Percentiles rank a stretch among this genome's conserved stretches.
These are phyloP conservation scores for Fraxinus platypoda DNA, from an alignment of 305 asterid genomes.

Conservation along the genomic window DNA sequence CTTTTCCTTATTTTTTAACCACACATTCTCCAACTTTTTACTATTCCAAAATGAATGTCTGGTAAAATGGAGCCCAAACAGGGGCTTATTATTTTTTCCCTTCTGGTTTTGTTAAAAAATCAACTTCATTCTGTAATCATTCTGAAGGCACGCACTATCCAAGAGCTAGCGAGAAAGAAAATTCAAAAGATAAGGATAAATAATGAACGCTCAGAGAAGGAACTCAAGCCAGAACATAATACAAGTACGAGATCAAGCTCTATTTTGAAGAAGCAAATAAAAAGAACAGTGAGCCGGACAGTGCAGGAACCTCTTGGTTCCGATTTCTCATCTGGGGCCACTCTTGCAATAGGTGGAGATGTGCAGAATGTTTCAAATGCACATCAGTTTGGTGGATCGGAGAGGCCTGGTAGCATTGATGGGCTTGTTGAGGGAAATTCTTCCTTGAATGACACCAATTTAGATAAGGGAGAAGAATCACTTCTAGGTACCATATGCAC, in stretches of 20 bases:
- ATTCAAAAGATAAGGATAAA: constrained; percentile 57
- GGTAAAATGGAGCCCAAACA: neutral
- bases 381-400: constrained; percentile 43
- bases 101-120: neutral
- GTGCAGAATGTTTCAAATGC: constrained; percentile 47
- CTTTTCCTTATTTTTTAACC: neutral
- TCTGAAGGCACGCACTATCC: constrained; percentile 82
- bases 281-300: constrained; percentile 45
- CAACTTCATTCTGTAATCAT: constrained; percentile 18
- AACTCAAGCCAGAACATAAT: constrained; percentile 64
- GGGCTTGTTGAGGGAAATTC: constrained; percentile 57
- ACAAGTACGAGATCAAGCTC: constrained; percentile 38
- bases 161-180: constrained; percentile 84
- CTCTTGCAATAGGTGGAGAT: constrained; percentile 67
- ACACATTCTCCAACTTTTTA: neutral
- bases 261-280: constrained; percentile 54
- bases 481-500: constrained; percentile 51
- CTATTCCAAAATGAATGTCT: neutral
- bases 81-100: neutral
- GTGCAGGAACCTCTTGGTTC: constrained; percentile 73
- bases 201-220: constrained; percentile 50
- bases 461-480: constrained; percentile 74
- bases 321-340: constrained; percentile 89
- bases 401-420: constrained; percentile 52
- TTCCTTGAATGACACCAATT: constrained; percentile 46